A percentile compares a stretch with the other conserved stretches of the same genome.
Conservation (phyloP, 306 rosid species). For the Trifolium repens region DNA sequence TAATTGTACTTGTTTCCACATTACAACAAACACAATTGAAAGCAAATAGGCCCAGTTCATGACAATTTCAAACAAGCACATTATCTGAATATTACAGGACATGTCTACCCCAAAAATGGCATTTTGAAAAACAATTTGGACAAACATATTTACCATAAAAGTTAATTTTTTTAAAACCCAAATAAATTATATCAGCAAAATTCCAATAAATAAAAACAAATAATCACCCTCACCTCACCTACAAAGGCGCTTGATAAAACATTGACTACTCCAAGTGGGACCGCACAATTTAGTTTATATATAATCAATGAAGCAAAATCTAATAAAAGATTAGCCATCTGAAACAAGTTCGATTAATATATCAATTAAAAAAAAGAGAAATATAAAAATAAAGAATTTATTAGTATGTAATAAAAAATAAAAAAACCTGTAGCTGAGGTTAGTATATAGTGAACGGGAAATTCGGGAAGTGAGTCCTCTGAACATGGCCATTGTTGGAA, state of each 20-base stretch:
- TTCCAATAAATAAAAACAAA: neutral
- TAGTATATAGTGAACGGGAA: neutral
- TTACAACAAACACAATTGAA: neutral
- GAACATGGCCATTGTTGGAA: neutral
- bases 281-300: neutral
- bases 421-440: neutral
- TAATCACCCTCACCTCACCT: neutral
- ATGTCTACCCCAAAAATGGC: neutral
- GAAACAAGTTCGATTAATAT: neutral
- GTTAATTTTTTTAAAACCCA: neutral
- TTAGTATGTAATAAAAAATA: neutral
- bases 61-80: neutral
- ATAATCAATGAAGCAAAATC: neutral
- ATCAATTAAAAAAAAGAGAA: too few relatives aligned
- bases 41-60: neutral
- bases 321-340: neutral
- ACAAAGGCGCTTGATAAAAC: neutral
- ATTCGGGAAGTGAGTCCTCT: conserved; percentile 11
- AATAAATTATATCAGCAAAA: neutral
- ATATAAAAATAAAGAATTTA: neutral
- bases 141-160: neutral
- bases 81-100: neutral
- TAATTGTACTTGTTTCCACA: neutral
- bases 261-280: neutral
- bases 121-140: neutral